Evolutionary conservation across 495 filamentous ascomycete genomes (phyloP).

Genomic region (Elasticomyces elasticus): DNA sequence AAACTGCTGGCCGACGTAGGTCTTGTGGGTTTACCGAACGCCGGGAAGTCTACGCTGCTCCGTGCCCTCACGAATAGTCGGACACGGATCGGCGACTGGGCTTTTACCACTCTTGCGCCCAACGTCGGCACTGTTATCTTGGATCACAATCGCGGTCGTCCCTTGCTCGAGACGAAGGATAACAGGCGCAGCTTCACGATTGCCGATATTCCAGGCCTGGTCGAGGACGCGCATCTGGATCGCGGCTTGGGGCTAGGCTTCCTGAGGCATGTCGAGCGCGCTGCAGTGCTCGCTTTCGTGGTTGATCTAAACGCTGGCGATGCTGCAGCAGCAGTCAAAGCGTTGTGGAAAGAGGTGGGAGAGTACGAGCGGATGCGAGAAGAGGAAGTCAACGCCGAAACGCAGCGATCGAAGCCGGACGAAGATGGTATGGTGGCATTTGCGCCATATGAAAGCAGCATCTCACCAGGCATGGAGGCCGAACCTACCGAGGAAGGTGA

Average conservation of each 20-base stretch:
- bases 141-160: constrained; percentile 66
- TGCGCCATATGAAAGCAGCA: constrained; percentile 3
- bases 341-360: constrained; percentile 79
- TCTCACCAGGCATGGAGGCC: constrained; percentile 13
- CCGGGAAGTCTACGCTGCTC: constrained; percentile 87
- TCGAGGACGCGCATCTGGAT: constrained; percentile 84
- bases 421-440: constrained; percentile 19
- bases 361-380: constrained; percentile 69
- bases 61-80: constrained; percentile 76
- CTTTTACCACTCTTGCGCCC: constrained; percentile 87
- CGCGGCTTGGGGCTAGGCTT: constrained; percentile 86
- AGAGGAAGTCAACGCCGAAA: constrained; percentile 41
- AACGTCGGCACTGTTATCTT: constrained; percentile 92
- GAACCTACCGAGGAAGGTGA: constrained; percentile 4
- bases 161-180: constrained; percentile 30
- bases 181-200: constrained; percentile 61
- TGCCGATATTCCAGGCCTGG: constrained; percentile 89
- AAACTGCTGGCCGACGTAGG: constrained; percentile 93
- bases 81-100: constrained; percentile 87
- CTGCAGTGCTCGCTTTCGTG: constrained; percentile 85
- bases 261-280: constrained; percentile 86
- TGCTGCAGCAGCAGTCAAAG: constrained; percentile 64
- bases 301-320: constrained; percentile 74
- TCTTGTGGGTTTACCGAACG: constrained; percentile 88
- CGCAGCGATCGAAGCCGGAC: constrained; percentile 35